phyloP scores from a whole-genome alignment of 2,329 filamentous ascomycete species.

The Fonsecaea nubica region DNA sequence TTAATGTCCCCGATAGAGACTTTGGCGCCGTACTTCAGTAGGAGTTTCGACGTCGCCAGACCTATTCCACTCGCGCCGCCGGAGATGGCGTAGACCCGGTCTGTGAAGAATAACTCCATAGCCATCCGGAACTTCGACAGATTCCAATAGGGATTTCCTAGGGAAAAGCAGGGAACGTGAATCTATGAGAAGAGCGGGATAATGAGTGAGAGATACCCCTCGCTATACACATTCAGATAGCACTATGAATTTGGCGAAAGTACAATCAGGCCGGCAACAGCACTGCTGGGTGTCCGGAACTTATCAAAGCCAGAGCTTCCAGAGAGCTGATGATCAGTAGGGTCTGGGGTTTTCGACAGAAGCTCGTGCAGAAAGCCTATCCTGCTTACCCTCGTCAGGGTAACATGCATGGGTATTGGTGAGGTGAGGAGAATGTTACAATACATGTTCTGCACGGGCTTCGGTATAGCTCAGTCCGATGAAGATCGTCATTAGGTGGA shows the following conservation, averaged over 20 bases:
- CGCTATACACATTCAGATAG: neutral
- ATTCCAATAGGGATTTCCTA: neutral
- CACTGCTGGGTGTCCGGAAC: neutral
- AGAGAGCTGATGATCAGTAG: neutral
- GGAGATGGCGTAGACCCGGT: conserved; percentile 61
- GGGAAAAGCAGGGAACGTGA: neutral
- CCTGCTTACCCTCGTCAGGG: neutral
- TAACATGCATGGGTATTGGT: neutral
- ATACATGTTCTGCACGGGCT: neutral
- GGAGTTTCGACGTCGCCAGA: conserved; percentile 68
- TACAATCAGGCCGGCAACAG: neutral
- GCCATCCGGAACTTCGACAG: neutral
- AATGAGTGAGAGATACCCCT: neutral
- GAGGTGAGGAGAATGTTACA: conserved; percentile 15
- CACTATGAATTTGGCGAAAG: neutral
- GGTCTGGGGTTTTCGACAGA: neutral
- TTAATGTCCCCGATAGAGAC: conserved; percentile 29
- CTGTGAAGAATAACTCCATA: conserved; percentile 25
- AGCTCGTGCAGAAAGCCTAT: neutral
- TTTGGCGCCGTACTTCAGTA: conserved; percentile 23
- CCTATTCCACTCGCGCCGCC: conserved; percentile 79
- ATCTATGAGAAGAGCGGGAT: neutral
- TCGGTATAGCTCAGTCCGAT: conserved; percentile 3
- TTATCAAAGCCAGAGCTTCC: neutral
- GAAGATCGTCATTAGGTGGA: neutral